These are phyloP conservation scores for Herpetomonas tarakana DNA, from an alignment of 208 protist genomes.

Conservation along the genomic window DNA sequence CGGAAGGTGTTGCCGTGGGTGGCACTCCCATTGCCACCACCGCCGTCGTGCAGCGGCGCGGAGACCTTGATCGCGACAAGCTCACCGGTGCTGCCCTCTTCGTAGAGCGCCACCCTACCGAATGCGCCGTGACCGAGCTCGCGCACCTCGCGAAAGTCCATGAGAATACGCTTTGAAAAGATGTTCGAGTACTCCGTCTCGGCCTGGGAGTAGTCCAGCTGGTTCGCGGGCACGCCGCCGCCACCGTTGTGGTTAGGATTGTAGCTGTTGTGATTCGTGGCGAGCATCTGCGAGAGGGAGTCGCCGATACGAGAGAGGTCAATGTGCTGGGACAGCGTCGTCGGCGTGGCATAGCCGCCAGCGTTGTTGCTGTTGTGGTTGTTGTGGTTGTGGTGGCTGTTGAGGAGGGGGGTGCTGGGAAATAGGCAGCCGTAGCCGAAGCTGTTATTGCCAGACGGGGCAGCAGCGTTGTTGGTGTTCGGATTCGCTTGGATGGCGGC, in stretches of 20 bases:
- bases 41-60: conserved; percentile 28
- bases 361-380: conserved; percentile 4
- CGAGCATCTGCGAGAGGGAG: conserved; percentile 27
- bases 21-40: no score
- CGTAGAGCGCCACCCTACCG: conserved; percentile 72
- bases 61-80: conserved; percentile 80
- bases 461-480: conserved; percentile 1
- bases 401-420: background rate
- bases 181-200: conserved; percentile 79
- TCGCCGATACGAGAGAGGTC: conserved; percentile 11
- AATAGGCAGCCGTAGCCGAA: background rate
- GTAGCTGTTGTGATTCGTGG: conserved; percentile 15
- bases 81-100: conserved; percentile 65
- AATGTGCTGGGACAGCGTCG: conserved; percentile 27
- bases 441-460: background rate
- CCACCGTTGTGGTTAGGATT: background rate
- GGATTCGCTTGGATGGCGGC: background rate
- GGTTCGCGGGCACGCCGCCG: conserved; percentile 4
- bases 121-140: conserved; percentile 77
- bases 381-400: background rate
- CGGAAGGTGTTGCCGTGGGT: conserved; percentile 43
- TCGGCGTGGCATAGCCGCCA: conserved; percentile 26
- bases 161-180: conserved; percentile 61
- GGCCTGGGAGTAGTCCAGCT: conserved; percentile 65
- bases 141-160: conserved; percentile 78